Evolutionary conservation across 2,329 filamentous ascomycete species (phyloP).

Genomic region (Aspergillus fructus): DNA sequence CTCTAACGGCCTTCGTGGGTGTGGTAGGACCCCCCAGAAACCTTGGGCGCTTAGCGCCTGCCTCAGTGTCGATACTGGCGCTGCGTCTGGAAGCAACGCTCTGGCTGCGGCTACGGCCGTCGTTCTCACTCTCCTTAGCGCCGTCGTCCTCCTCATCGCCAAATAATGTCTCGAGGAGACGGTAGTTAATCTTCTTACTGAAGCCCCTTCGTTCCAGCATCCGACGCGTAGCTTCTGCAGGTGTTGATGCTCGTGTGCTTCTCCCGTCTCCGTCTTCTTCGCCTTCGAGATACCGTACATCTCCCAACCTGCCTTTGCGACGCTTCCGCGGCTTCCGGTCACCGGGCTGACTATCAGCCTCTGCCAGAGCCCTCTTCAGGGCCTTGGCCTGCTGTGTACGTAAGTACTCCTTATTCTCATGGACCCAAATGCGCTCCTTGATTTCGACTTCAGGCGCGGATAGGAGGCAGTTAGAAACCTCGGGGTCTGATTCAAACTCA

Average conservation of each 20-base stretch:
- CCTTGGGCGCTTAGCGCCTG: constrained; percentile 17
- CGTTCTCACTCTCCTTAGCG: constrained; percentile 27
- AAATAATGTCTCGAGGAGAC: constrained; percentile 40
- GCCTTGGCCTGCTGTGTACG: constrained; percentile 81
- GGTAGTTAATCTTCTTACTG: constrained; percentile 74
- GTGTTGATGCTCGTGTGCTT: constrained; percentile 64
- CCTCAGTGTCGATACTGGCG: constrained; percentile 27
- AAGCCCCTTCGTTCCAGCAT: constrained; percentile 68
- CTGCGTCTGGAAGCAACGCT: constrained; percentile 33
- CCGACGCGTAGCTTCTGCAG: constrained; percentile 67
- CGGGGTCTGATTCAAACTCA: constrained; percentile 86
- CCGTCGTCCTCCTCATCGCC: constrained; percentile 36
- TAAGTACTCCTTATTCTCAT: constrained; percentile 91
- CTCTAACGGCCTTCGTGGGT: constrained; percentile 16
- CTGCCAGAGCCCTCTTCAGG: constrained; percentile 67
- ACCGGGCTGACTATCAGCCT: constrained; percentile 44
- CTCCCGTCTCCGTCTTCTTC: constrained; percentile 62
- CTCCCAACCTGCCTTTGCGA: constrained; percentile 47
- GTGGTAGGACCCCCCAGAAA: constrained; percentile 15
- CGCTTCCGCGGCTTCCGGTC: constrained; percentile 51
- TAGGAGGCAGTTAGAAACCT: constrained; percentile 78
- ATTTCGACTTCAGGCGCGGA: constrained; percentile 70
- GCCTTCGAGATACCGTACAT: constrained; percentile 48
- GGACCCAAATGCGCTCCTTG: constrained; percentile 92
- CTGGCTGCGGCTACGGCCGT: constrained; percentile 35